Base-by-base conservation (phyloP, 352 stramenopile species). In the Phytopythium oedochilum region DNA sequence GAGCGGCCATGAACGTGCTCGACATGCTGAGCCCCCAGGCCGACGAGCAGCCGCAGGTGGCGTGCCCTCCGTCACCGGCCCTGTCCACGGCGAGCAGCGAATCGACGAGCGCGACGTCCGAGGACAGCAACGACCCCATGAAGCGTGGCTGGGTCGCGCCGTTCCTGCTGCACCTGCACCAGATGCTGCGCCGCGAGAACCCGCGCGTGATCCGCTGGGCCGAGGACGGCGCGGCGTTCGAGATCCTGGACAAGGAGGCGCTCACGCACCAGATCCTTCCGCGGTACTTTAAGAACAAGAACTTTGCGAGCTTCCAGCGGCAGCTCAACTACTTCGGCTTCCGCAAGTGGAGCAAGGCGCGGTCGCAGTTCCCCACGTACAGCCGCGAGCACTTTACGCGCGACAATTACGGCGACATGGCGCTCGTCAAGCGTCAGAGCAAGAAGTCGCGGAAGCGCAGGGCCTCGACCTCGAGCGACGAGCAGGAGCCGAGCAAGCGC, bases 321-420 rank as follows among this genome's bases (percentile, higher is more conserved):
- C 92, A 98, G 66, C 81, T 98, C 49, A 97, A 97, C 76, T 98
- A 98, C 74, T 98, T 98, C 71, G 83, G 75, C 51, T 98, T 98
- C 71, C 81, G 84, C 59, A 96, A 96, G 63, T 92, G 82, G 80
- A 89, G 73, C 76, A 94, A 94, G 61, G 74, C 80, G 3, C 78
- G 81, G 40, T 71, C 82, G 15, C 71, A 80, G 59, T 77, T 81
- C 61, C 76, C 80, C 17, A 94, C 84, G 14, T 94, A 92, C 67
- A 85, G 74, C 36, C 80, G 80, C 29, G 76, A 92, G 44, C 79
- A 92, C 61, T 94, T 94, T 45, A 87, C 74, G 17, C 82, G 84
- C 15, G 84, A 94, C 67, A 89, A 94, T 66, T 94, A 90, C 61
- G 78, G 73, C 39, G 82, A 77, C 28, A 91, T 94, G 78, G 84